Conservation (phyloP, 257 asterid species). For the Salvia miltiorrhiza region DNA sequence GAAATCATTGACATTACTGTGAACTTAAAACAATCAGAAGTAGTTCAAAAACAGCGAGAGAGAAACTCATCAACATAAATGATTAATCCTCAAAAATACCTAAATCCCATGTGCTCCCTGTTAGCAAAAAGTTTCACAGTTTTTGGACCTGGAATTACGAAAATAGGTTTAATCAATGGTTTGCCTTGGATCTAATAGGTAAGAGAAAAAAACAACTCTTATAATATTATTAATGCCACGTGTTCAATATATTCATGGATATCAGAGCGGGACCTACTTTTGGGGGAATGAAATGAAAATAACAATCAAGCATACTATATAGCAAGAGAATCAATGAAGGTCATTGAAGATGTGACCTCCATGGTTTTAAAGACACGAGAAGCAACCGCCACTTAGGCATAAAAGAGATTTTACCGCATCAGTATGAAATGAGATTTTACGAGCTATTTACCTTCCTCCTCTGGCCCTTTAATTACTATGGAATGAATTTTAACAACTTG, state of each 20-base stretch:
- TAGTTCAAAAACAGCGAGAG: not conserved
- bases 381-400: not conserved
- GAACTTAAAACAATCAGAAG: slow-evolving; percentile 11
- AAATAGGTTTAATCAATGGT: not conserved
- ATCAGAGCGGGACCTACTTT: too few relatives aligned
- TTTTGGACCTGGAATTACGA: slow-evolving; percentile 21
- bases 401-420: not conserved
- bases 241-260: not conserved
- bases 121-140: slow-evolving; percentile 28
- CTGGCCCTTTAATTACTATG: slow-evolving; percentile 66
- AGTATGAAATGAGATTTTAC: not conserved
- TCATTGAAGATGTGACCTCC: not conserved
- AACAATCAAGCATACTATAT: not conserved
- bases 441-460: slow-evolving; percentile 70
- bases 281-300: not conserved
- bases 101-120: slow-evolving; percentile 47
- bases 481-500: slow-evolving; percentile 92
- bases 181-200: slow-evolving; percentile 4
- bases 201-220: not conserved
- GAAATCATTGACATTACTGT: slow-evolving; percentile 26
- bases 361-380: not conserved
- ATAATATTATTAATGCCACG: not conserved
- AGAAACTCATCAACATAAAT: not conserved
- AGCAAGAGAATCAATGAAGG: not conserved
- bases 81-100: slow-evolving; percentile 43